A percentile compares a stretch with the other conserved stretches of the same genome.
Evolutionary conservation across 352 stramenopile species (phyloP).

Genomic region (Phytophthora uliginosa): DNA sequence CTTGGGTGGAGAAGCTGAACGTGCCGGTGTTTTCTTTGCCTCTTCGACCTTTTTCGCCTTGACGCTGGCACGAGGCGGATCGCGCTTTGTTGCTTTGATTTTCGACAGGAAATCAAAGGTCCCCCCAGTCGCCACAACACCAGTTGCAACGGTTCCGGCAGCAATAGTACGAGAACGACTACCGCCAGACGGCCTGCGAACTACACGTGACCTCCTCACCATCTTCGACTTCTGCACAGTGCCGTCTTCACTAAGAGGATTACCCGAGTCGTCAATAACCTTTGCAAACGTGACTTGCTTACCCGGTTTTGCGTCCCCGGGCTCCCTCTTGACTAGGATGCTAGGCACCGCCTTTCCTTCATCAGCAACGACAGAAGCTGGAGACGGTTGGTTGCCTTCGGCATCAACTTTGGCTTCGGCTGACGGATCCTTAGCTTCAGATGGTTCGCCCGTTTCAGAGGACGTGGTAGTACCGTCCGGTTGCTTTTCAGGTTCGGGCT

Average conservation of each 20-base stretch:
- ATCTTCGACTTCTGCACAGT: constrained; percentile 35
- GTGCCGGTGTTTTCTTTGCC: constrained; percentile 30
- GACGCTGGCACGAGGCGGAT: constrained; percentile 12
- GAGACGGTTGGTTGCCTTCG: constrained; percentile 14
- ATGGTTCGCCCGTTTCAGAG: constrained; percentile 3
- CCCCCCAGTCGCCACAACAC: constrained; percentile 77
- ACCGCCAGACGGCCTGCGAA: constrained; percentile 33
- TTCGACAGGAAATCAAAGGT: constrained; percentile 92
- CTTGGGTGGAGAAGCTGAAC: constrained; percentile 32
- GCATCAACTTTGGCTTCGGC: constrained; percentile 11
- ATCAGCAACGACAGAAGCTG: constrained; percentile 8
- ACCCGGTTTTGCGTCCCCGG: constrained; percentile 27
- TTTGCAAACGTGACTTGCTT: constrained; percentile 78
- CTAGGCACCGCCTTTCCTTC: constrained; percentile 28
- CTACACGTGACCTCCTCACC: constrained; percentile 45
- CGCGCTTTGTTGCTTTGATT: constrained; percentile 57
- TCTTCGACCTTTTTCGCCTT: constrained; percentile 31
- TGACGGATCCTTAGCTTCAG: not conserved
- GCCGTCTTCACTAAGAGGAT: constrained; percentile 32
- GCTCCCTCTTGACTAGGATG: constrained; percentile 29
- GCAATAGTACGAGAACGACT: constrained; percentile 28
- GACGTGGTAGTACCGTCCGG: constrained; percentile 5
- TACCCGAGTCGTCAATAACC: constrained; percentile 41
- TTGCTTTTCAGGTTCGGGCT: constrained; percentile 26
- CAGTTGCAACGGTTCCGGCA: constrained; percentile 55